phyloP scores from a whole-genome alignment of 129 eudicot species.

The Arctium lappa region DNA sequence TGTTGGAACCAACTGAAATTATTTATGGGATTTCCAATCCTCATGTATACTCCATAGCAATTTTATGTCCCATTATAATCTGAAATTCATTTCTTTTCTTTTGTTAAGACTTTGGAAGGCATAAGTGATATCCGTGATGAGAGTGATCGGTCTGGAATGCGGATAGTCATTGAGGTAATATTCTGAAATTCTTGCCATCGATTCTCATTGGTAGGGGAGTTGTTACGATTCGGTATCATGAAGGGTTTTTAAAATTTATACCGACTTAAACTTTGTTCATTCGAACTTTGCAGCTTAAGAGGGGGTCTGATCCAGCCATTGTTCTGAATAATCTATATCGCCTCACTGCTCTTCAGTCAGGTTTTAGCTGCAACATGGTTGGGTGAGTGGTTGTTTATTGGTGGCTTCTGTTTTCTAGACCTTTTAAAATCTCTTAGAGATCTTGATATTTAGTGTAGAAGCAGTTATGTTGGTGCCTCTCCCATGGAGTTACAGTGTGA shows the following conservation, averaged over 20 bases:
- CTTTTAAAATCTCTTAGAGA: not conserved
- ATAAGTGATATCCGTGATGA: constrained; percentile 97
- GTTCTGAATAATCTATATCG: constrained; percentile 85
- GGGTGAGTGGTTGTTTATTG: constrained; percentile 58
- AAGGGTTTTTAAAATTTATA: constrained; percentile 2
- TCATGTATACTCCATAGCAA: not conserved
- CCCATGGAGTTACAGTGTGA: not conserved
- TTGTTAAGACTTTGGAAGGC: constrained; percentile 72
- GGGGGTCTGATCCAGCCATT: constrained; percentile 87
- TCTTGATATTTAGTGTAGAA: not conserved
- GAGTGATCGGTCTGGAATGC: constrained; percentile 99
- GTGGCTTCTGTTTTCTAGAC: not conserved
- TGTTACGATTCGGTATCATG: not conserved
- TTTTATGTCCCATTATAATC: constrained; percentile 3
- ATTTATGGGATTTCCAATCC: not conserved
- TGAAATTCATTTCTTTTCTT: not conserved
- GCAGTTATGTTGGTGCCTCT: not conserved
- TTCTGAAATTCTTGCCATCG: constrained; percentile 14
- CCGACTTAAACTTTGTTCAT: not conserved
- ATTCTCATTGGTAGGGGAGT: constrained; percentile 8
- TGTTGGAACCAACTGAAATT: not conserved
- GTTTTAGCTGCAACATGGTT: constrained; percentile 99
- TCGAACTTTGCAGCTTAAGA: constrained; percentile 62
- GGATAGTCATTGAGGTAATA: constrained; percentile 90
- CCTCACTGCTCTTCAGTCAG: constrained; percentile 81